Conservation (phyloP, 768 basidiomycete species). For the Suillus placidus region DNA sequence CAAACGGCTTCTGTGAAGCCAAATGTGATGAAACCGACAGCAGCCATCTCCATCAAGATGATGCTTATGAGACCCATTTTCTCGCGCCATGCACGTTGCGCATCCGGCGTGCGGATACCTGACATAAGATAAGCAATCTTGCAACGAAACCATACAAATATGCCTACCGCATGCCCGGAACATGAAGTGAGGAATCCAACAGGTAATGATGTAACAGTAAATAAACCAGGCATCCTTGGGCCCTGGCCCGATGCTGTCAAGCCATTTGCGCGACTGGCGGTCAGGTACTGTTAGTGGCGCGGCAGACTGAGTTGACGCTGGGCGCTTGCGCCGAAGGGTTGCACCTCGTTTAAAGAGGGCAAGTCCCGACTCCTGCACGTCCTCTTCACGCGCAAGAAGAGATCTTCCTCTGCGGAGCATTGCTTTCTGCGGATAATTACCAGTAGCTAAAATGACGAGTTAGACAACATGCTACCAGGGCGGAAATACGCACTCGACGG, state of each 20-base stretch:
- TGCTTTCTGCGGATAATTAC: conserved; percentile 65
- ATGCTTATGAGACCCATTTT: conserved; percentile 92
- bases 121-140: conserved; percentile 17
- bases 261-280: conserved; percentile 50
- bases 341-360: conserved; percentile 88
- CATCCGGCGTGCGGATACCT: conserved; percentile 91
- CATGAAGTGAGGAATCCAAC: conserved; percentile 77
- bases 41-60: conserved; percentile 83
- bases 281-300: conserved; percentile 40
- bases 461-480: background rate
- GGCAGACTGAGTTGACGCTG: conserved; percentile 44
- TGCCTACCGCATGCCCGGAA: conserved; percentile 75
- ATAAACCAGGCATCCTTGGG: conserved; percentile 96
- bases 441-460: conserved; percentile 56
- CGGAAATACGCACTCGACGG: conserved; percentile 71
- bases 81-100: conserved; percentile 96
- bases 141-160: conserved; percentile 2
- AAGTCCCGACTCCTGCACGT: conserved; percentile 88
- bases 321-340: conserved; percentile 73
- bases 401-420: conserved; percentile 83
- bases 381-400: conserved; percentile 87
- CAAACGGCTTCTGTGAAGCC: conserved; percentile 96
- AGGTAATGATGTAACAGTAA: conserved; percentile 86
- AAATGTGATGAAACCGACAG: conserved; percentile 97
- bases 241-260: conserved; percentile 78